Percentiles rank a stretch among this genome's conserved stretches.
These are phyloP conservation scores for Aspergillus hiratsukae DNA, from an alignment of 2,329 filamentous ascomycete species.

Conservation along the genomic window DNA sequence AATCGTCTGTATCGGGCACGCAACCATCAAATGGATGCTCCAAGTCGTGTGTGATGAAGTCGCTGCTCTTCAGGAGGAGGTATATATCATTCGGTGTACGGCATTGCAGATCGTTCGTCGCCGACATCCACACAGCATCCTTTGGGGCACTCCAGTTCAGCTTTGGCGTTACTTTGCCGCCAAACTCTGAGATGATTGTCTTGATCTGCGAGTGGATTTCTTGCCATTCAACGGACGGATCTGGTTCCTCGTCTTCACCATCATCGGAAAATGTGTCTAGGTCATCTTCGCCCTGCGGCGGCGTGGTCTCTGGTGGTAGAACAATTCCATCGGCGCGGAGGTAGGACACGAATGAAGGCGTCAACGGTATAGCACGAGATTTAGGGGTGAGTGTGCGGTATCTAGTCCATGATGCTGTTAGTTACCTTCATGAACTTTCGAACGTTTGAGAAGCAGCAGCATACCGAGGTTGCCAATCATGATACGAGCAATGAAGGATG, in stretches of 20 bases:
- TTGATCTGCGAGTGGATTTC: constrained; percentile 75
- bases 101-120: constrained; percentile 89
- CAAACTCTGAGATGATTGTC: constrained; percentile 71
- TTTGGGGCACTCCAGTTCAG: constrained; percentile 97
- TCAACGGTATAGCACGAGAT: constrained; percentile 76
- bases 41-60: constrained; percentile 90
- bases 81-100: constrained; percentile 86
- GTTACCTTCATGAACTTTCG: constrained; percentile 1
- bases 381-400: constrained; percentile 80
- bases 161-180: constrained; percentile 84
- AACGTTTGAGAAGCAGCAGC: constrained; percentile 11
- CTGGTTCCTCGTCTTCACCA: constrained; percentile 56
- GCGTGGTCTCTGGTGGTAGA: constrained; percentile 52
- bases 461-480: constrained; percentile 79
- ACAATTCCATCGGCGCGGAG: constrained; percentile 90
- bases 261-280: constrained; percentile 49
- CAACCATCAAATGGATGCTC: constrained; percentile 87
- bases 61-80: constrained; percentile 86
- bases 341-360: constrained; percentile 73
- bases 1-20: constrained; percentile 32
- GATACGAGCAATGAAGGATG: constrained; percentile 91
- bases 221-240: constrained; percentile 54
- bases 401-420: constrained; percentile 38
- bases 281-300: constrained; percentile 39
- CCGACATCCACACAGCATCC: constrained; percentile 86